Base-by-base conservation (phyloP, 2,329 filamentous ascomycete genomes). In the Paramyrothecium roridum region DNA sequence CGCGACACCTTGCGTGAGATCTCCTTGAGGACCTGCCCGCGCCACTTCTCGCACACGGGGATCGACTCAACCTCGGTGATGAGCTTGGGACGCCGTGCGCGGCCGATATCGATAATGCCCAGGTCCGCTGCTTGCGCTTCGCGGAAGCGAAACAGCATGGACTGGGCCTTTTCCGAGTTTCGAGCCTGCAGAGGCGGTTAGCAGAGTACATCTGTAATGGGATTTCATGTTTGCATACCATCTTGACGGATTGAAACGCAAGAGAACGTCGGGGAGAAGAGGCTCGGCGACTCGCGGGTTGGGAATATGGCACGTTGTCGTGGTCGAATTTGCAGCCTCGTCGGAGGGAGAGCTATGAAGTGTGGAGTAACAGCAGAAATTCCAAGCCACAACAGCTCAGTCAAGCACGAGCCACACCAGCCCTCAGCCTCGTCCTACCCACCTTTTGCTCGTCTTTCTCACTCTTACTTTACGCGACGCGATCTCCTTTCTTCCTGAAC, bases 61-160 rank as follows among this genome's bases (percentile, higher is more conserved):
- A 99, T 92, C 54, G 86, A 83, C 60, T 88, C 87, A 63, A 97
- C 87, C 65, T 91, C 86, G 48, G 91, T 96, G 72, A 98, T 97
- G 61, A 88, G 84, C 74, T 93, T 96, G 52, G 95, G 95, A 2
- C 95, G 91, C 12, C 93, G 90, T 10, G 91, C 89, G 59, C 93
- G 90, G 56, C 91, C 90, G 26, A 89, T 89, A 79, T 98, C 93
- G 75, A 99, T 90, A 73, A 98, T 97, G 69, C 93, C 93, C 50
- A 97, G 84, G 76, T 97, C 93, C 61, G 92, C 91, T 62, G 93
- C 93, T 84, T 98, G 95, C 66, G 93, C 90, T 69, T 96, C 95
- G 73, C 95, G 91, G 81, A 99, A 99, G 81, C 95, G 93, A 80
- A 97, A 99, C 74, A 99, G 93, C 93, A 99, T 99, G 50, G 93